Evolutionary conservation across 148 eudicot genomes (phyloP).

Genomic region (Chenopodium suecicum): DNA sequence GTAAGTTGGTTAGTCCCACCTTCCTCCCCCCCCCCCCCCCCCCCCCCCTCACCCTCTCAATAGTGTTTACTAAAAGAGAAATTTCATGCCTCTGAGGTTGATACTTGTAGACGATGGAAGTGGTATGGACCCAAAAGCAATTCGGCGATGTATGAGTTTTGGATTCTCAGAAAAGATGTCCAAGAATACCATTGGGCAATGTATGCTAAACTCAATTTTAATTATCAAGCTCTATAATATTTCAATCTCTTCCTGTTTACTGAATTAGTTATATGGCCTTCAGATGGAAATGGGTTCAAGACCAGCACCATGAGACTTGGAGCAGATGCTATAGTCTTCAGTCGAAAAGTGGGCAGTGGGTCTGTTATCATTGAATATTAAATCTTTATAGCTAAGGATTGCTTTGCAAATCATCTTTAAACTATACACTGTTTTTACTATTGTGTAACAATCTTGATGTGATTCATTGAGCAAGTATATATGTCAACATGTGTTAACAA

Average conservation of each 20-base stretch:
- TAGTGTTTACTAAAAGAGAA: neutral
- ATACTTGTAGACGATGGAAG: constrained; percentile 81
- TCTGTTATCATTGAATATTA: constrained; percentile 17
- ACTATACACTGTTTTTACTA: neutral
- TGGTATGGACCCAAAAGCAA: constrained; percentile 87
- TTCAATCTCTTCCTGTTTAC: neutral
- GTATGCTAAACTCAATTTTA: constrained; percentile 36
- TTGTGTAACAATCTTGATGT: neutral
- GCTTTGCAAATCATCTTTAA: neutral
- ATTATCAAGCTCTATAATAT: neutral
- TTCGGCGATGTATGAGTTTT: constrained; percentile 86
- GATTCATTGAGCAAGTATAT: neutral
- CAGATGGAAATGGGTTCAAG: constrained; percentile 99
- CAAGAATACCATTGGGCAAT: constrained; percentile 71
- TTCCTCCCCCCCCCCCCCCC: neutral
- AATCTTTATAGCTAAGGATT: neutral
- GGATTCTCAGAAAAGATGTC: constrained; percentile 90
- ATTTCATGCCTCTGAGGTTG: constrained; percentile 20
- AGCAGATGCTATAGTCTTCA: constrained; percentile 93
- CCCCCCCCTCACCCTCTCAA: neutral
- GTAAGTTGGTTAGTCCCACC: constrained; percentile 30
- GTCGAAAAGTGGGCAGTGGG: constrained; percentile 51
- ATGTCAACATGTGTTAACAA: neutral
- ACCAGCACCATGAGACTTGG: constrained; percentile 89
- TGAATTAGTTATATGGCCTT: constrained; percentile 35